Base-by-base conservation (phyloP, 768 basidiomycete genomes). In the Cubamyces lactineus region DNA sequence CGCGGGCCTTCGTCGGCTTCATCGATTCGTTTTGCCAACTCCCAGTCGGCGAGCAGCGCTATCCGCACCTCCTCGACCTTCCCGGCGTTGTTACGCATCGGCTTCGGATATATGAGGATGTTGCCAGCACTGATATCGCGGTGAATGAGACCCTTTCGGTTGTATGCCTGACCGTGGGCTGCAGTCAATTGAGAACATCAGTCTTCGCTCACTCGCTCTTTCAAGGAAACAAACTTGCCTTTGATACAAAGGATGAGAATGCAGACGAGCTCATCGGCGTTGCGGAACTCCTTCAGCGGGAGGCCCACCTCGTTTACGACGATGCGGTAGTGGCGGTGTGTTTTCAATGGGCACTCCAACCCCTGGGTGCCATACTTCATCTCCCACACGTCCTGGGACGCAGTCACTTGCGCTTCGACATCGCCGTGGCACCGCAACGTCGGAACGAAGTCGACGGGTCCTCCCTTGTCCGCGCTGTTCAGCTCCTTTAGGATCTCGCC, bases 71-170 rank as follows among this genome's bases (percentile, higher is more conserved):
- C 21, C 5, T 21, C 13, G 0, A 46, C 6, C 11, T 46, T 17
- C 17, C 45, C 45, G 4, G 16, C n/a, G 0, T 34, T 28, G 19
- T n/a, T 41, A 0, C 38, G 2, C 9, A 34, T 48, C 19, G 7
- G 28, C 28, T 17, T 9, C 3, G 19, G 8, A 26, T 46, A 30
- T 21, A 62, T 24, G 9, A 62, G 48, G 23, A 62, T 21, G 41
- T 62, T 62, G 17, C 48, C 48, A 13, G 15, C 17, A n/a, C 61
- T 62, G 46, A 64, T 64, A 52, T 58, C 63, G 7, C 63, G 42
- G 21, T 58, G 57, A 5, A 64, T 34, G 9, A 53, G 41, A 16
- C 46, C 57, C 4, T 40, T 19, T 21, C 43, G 28, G 7, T 28
- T n/a, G 9, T 55, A 59, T 6, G 57, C 57, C 12, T 19, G n/a